Evolutionary conservation across 805 yeast genomes (phyloP).

Genomic region (Candida easanensis): DNA sequence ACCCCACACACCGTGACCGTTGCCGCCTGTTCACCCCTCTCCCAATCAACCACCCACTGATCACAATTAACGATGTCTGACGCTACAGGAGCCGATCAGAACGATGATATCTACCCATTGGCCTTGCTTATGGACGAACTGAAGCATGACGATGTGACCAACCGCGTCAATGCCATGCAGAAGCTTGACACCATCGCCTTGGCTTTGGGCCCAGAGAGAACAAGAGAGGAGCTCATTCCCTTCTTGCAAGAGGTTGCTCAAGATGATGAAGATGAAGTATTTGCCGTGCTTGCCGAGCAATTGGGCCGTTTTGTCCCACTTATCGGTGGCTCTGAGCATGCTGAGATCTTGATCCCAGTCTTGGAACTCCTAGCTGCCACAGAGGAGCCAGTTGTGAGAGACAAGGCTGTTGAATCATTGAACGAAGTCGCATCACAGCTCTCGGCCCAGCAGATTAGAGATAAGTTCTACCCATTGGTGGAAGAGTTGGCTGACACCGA

Average conservation of each 20-base stretch:
- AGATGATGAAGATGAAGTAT: slow-evolving; percentile 98
- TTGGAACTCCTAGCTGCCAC: slow-evolving; percentile 84
- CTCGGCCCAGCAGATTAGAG: slow-evolving; percentile 58
- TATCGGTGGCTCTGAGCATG: slow-evolving; percentile 77
- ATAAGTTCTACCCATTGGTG: slow-evolving; percentile 71
- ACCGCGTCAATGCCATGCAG: slow-evolving; percentile 92
- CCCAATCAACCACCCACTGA: neutral
- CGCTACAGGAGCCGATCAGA: slow-evolving; percentile 14
- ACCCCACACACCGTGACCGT: no score
- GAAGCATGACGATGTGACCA: slow-evolving; percentile 92
- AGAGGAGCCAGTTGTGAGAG: slow-evolving; percentile 96
- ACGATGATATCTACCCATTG: slow-evolving; percentile 73
- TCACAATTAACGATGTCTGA: slow-evolving; percentile 2
- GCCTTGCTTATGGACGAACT: slow-evolving; percentile 96
- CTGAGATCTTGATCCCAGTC: slow-evolving; percentile 52
- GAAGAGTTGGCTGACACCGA: slow-evolving; percentile 78
- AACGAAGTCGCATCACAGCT: slow-evolving; percentile 66
- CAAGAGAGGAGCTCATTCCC: slow-evolving; percentile 85
- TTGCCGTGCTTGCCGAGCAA: slow-evolving; percentile 89
- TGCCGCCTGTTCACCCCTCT: no score
- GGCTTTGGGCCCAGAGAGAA: slow-evolving; percentile 92
- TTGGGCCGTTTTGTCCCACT: slow-evolving; percentile 83
- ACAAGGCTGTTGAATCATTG: slow-evolving; percentile 86
- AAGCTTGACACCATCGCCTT: slow-evolving; percentile 90
- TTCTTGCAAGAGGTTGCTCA: slow-evolving; percentile 82